Conservation (phyloP, 2,329 filamentous ascomycete genomes). For the Aspergillus persii region DNA sequence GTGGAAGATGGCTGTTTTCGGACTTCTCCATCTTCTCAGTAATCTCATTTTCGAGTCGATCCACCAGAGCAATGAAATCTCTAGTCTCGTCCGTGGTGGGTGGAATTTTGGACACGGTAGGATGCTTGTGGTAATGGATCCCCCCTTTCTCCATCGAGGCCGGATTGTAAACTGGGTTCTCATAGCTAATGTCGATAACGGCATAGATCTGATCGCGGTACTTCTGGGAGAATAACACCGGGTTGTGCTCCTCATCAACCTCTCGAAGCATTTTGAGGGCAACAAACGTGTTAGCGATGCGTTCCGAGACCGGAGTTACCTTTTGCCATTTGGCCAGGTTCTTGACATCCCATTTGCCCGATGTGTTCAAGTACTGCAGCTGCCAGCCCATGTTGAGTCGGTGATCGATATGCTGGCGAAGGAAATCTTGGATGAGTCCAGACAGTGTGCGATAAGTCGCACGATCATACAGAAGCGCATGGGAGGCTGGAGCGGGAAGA, state of each 20-base stretch:
- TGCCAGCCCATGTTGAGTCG: conserved; percentile 86
- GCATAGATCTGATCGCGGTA: conserved; percentile 69
- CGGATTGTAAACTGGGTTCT: conserved; percentile 85
- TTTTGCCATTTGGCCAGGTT: conserved; percentile 89
- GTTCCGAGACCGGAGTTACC: conserved; percentile 71
- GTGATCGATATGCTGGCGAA: conserved; percentile 70
- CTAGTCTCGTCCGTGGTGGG: conserved; percentile 63
- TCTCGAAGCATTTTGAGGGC: conserved; percentile 93
- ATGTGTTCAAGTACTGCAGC: conserved; percentile 79
- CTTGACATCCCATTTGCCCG: conserved; percentile 97
- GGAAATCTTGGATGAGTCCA: conserved; percentile 79
- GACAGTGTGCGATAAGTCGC: conserved; percentile 72
- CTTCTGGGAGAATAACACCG: conserved; percentile 64
- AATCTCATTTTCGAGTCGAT: conserved; percentile 59
- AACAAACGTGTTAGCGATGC: conserved; percentile 76
- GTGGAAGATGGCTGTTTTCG: conserved; percentile 34
- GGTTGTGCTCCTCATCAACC: conserved; percentile 79
- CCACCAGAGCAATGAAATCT: conserved; percentile 59
- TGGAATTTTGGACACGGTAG: conserved; percentile 88
- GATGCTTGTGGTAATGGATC: conserved; percentile 78
- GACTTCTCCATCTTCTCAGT: conserved; percentile 45
- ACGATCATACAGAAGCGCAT: conserved; percentile 80
- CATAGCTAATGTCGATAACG: conserved; percentile 87
- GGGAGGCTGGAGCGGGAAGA: conserved; percentile 73
- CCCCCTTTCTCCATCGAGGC: conserved; percentile 63